Conservation (phyloP, 1,284 basidiomycete species). For the Leccinum pallidistipes region DNA sequence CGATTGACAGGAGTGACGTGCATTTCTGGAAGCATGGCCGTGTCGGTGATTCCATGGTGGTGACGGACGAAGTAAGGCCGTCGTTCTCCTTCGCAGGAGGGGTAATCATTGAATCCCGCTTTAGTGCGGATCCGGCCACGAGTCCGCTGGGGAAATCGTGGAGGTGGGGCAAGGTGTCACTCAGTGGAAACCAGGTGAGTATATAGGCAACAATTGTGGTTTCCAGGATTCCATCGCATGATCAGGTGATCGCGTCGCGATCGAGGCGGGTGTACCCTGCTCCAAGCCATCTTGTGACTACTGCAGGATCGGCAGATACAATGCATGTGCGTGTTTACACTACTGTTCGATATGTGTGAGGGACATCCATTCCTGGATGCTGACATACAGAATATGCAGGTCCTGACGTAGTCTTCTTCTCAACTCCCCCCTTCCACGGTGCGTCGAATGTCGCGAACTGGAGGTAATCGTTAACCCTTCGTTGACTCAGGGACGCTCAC, state of each 20-base stretch:
- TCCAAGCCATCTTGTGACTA: conserved; percentile 56
- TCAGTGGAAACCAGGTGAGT: conserved; percentile 51
- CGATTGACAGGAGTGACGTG: conserved; percentile 50
- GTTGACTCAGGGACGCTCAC: conserved; percentile 50
- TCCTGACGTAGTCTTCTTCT: conserved; percentile 64
- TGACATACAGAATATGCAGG: conserved; percentile 27
- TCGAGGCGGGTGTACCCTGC: conserved; percentile 65
- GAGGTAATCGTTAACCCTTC: conserved; percentile 1
- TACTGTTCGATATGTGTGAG: neutral
- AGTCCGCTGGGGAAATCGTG: conserved; percentile 63
- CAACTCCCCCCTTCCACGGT: conserved; percentile 65
- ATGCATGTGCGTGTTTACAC: conserved; percentile 43
- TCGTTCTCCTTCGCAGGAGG: neutral
- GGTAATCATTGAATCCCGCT: neutral
- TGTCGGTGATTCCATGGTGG: conserved; percentile 65
- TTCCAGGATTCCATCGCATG: conserved; percentile 15
- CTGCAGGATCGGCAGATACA: conserved; percentile 60
- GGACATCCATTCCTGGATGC: neutral
- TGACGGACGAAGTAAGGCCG: conserved; percentile 52
- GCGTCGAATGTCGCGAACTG: conserved; percentile 5
- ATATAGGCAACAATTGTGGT: too few species aligned
- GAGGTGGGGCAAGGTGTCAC: conserved; percentile 63
- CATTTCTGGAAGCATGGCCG: conserved; percentile 68
- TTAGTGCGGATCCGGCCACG: conserved; percentile 63
- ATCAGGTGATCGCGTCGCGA: conserved; percentile 56